Conservation (phyloP, 345 rosid species). For the Brassica nigra region DNA sequence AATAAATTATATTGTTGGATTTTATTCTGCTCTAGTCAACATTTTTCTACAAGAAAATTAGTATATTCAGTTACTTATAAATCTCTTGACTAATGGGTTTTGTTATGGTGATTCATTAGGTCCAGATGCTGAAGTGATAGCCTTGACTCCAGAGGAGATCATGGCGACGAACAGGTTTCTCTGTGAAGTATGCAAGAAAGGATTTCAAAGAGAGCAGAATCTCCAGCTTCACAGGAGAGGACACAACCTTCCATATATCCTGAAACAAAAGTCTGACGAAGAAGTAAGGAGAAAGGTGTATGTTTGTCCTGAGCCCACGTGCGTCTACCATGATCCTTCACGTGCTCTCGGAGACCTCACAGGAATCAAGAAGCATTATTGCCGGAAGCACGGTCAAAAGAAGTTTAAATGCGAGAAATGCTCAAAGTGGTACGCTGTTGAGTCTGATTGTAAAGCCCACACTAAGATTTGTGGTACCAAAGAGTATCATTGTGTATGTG, state of each 20-base stretch:
- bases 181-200: slow-evolving; percentile 83
- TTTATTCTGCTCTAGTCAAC: background rate
- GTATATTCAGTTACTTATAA: slow-evolving; percentile 8
- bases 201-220: slow-evolving; percentile 80
- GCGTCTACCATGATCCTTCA: slow-evolving; percentile 81
- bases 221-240: slow-evolving; percentile 83
- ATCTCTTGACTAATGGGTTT: background rate
- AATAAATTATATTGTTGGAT: background rate
- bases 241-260: slow-evolving; percentile 77
- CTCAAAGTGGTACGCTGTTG: slow-evolving; percentile 68
- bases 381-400: slow-evolving; percentile 73
- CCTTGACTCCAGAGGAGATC: slow-evolving; percentile 73
- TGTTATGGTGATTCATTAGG: slow-evolving; percentile 42
- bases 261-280: slow-evolving; percentile 66
- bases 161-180: slow-evolving; percentile 79
- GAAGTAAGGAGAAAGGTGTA: slow-evolving; percentile 75
- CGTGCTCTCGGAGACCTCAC: slow-evolving; percentile 85
- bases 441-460: slow-evolving; percentile 87
- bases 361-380: slow-evolving; percentile 74
- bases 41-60: slow-evolving; percentile 23
- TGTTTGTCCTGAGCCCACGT: slow-evolving; percentile 78
- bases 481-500: slow-evolving; percentile 77
- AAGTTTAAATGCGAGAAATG: slow-evolving; percentile 82
- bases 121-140: slow-evolving; percentile 86
- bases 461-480: slow-evolving; percentile 64